Base-by-base conservation (phyloP, 1,284 basidiomycete species). In the Blastosporella zonata region DNA sequence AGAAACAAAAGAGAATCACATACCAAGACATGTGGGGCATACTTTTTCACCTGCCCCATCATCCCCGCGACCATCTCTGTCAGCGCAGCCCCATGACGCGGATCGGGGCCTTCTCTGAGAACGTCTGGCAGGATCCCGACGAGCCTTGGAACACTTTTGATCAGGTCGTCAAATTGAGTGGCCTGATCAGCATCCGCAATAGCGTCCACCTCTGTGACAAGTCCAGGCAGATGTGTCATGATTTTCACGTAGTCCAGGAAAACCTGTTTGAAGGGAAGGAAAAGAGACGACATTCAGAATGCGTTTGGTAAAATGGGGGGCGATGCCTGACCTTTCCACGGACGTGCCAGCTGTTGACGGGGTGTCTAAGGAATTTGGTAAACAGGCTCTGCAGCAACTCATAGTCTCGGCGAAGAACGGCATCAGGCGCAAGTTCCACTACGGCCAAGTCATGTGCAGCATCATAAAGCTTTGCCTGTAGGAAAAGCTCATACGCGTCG, bases 341-440 rank as follows among this genome's bases (percentile, higher is more conserved):
- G 36, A 82, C 75, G 59, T 83, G 75, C 90, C 91, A 95, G 1
- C 82, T 82, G 23, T 80, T 78, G 1, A 93, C 79, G 12, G 74
- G 67, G 29, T 78, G 78, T 10, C 76, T 77, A 23, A 74, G 75
- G 56, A 98, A 84, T 1, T 77, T 76, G 38, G 71, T 71, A 58
- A 98, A 90, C 9, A 98, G 65, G n/a, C 75, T 75, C 28, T 73
- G 73, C n/a, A 98, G 70, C 6, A 96, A 70, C 1, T 74, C 77
- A 6, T 85, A 67, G 65, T 98, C 95, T 42, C 84, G 79, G 7
- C 90, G 78, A 37, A 97, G 75, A 46, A 97, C 75, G 0, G 89
- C 91, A 59, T 98, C 96, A 1, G 93, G 91, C 6, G 91, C 92
- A n/a, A 99, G 79, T 55, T 93, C 84, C 5, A 75, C 68, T 23